Evolutionary conservation across 1,284 basidiomycete genomes (phyloP).

Genomic region (Trichosporon ovoides): DNA sequence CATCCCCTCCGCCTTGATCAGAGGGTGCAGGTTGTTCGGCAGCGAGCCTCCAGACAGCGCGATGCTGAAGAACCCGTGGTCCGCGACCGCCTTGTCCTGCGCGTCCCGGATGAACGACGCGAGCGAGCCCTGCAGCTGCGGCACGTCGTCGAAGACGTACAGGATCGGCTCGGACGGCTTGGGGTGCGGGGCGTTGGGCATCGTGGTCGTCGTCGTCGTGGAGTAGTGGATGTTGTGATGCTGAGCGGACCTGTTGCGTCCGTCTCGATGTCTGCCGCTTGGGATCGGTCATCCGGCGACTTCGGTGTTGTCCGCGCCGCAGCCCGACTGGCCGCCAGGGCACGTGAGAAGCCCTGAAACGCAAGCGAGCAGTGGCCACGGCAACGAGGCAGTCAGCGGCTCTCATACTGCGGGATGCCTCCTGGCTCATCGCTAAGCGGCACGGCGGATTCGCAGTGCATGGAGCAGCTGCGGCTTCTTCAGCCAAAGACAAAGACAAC

Average conservation of each 20-base stretch:
- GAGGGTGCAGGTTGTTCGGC: conserved; percentile 71
- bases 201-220: no score
- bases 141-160: conserved; percentile 61
- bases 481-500: not conserved
- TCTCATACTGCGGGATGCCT: no score
- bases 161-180: conserved; percentile 58
- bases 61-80: conserved; percentile 82
- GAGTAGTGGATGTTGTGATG: not conserved
- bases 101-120: conserved; percentile 79
- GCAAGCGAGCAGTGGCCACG: no score
- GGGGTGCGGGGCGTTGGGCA: conserved; percentile 38
- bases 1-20: conserved; percentile 63
- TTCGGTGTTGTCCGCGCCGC: no score
- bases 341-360: not conserved
- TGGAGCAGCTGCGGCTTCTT: no score
- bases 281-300: no score
- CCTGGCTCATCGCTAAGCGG: no score
- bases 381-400: no score
- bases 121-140: conserved; percentile 58
- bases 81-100: conserved; percentile 82
- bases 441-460: no score
- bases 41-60: conserved; percentile 91
- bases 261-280: not conserved
- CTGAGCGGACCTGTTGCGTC: not conserved
- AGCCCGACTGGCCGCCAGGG: no score